Percentiles rank a stretch among this genome's conserved stretches.
Conservation (phyloP, 495 filamentous ascomycete genomes). For the Annulohypoxylon moriforme region DNA sequence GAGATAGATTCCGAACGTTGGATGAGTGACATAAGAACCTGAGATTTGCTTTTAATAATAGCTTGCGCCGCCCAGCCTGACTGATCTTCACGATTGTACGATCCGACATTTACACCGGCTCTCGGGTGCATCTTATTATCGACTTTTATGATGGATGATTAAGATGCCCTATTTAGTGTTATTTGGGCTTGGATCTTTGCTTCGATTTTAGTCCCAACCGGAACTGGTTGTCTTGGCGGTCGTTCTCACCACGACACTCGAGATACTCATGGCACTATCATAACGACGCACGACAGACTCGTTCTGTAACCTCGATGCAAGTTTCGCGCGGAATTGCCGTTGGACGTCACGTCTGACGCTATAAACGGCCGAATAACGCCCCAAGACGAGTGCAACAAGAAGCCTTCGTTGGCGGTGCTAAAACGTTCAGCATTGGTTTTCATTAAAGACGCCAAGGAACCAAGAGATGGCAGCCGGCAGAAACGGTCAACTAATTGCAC, state of each 20-base stretch:
- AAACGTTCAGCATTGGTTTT: conserved; percentile 41
- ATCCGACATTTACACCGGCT: conserved; percentile 29
- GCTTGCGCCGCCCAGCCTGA: conserved; percentile 33
- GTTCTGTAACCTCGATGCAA: conserved; percentile 35
- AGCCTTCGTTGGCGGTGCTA: conserved; percentile 40
- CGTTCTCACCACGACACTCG: conserved; percentile 27
- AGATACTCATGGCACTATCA: conserved; percentile 17
- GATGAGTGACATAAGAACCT: conserved; percentile 17
- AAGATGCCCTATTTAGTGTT: conserved; percentile 14
- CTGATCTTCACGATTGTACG: conserved; percentile 32
- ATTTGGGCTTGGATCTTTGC: conserved; percentile 4
- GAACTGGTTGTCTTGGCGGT: conserved; percentile 26
- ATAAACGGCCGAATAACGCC: conserved; percentile 14
- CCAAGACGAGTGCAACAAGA: conserved; percentile 27
- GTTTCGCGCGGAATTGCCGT: conserved; percentile 34
- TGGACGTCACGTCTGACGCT: conserved; percentile 30
- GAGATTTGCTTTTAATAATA: conserved; percentile 31
- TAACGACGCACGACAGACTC: conserved; percentile 31
- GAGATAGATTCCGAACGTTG: conserved; percentile 19
- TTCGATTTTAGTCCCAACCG: conserved; percentile 12
- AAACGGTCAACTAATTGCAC: conserved; percentile 29
- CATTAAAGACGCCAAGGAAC: conserved; percentile 40
- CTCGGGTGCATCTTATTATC: conserved; percentile 19
- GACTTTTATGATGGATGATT: conserved; percentile 23
- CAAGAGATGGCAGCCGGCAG: conserved; percentile 33